Evolutionary conservation across 805 yeast genomes (phyloP).

Genomic region (Ogataea nitratoaversa): DNA sequence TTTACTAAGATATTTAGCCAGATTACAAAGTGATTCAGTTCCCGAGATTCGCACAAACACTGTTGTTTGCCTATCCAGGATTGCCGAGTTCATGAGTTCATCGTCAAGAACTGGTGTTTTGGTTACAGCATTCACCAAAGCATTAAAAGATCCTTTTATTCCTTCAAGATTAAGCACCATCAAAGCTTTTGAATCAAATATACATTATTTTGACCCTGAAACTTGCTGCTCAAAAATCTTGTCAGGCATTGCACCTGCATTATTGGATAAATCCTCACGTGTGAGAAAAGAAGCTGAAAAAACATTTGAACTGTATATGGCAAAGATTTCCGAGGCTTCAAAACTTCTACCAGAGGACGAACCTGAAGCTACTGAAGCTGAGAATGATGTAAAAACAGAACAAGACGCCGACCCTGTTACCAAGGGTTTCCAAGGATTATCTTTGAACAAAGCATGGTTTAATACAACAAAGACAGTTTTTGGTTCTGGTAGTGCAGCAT

Average conservation of each 20-base stretch:
- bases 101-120: conserved; percentile 65
- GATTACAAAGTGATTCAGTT: conserved; percentile 70
- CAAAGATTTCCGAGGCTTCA: conserved; percentile 47
- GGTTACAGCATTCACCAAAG: conserved; percentile 81
- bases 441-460: conserved; percentile 23
- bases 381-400: conserved; percentile 22
- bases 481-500: conserved; percentile 13
- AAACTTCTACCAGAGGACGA: conserved; percentile 28
- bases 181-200: conserved; percentile 61
- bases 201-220: conserved; percentile 65
- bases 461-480: conserved; percentile 13
- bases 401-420: conserved; percentile 11
- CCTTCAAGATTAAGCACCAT: conserved; percentile 76
- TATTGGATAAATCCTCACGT: conserved; percentile 67
- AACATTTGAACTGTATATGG: conserved; percentile 59
- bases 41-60: conserved; percentile 79
- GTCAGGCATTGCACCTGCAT: conserved; percentile 79
- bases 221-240: conserved; percentile 76
- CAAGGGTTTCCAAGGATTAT: conserved; percentile 16
- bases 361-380: conserved; percentile 5
- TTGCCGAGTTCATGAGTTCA: conserved; percentile 54
- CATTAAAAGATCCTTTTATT: conserved; percentile 72
- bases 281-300: conserved; percentile 71
- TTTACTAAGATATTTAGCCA: conserved; percentile 72
- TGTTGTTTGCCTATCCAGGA: conserved; percentile 60